Evolutionary conservation across 2,329 filamentous ascomycete genomes (phyloP), one percentile per base, ranked within the genome.

Genomic region (Sporothrix protearum): DNA sequence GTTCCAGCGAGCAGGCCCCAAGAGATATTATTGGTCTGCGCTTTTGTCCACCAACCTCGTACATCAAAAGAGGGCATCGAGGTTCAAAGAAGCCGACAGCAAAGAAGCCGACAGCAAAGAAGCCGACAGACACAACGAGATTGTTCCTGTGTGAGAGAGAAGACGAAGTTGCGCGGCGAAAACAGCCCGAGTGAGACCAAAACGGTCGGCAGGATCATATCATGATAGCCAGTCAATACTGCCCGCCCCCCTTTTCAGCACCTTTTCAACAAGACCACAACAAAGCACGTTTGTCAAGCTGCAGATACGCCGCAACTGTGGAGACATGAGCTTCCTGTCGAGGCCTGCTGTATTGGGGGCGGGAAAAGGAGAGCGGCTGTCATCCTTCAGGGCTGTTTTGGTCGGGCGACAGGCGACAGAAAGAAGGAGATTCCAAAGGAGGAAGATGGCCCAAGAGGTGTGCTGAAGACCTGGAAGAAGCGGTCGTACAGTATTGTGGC

Each of bases 401-500:
- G 28, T 53, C 28, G 39, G 61, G 61, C 61, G 33, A 47, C n/a
- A n/a, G n/a, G n/a, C n/a, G n/a, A 66, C 22, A 16, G 39, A 66
- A 9, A 22, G n/a, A 2, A 22, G 19, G 45, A 53, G 25, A n/a
- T 25, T 28, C 14, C 19, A 30, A 22, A 42, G 49, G 49, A 53
- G 22, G 8, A 28, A 33, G n/a, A 22, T 22, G 49, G 36, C 36
- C 5, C 33, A 42, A 42, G 55, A 33, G 55, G 28, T 16, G 14
- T 30, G 16, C 55, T 39, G n/a, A 22, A 39, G 10, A 39, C 3
- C 53, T 25, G 64, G 22, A 30, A 42, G 12, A 45, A 66, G n/a
- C 25, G 45, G 16, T n/a, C n/a, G n/a, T n/a, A n/a, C n/a, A n/a
- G 45, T 30, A 33, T 51, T 67, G 63, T 67, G 63, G 63, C 63